phyloP scores from a whole-genome alignment of 257 asterid genomes.

The Cynanchum wilfordii region DNA sequence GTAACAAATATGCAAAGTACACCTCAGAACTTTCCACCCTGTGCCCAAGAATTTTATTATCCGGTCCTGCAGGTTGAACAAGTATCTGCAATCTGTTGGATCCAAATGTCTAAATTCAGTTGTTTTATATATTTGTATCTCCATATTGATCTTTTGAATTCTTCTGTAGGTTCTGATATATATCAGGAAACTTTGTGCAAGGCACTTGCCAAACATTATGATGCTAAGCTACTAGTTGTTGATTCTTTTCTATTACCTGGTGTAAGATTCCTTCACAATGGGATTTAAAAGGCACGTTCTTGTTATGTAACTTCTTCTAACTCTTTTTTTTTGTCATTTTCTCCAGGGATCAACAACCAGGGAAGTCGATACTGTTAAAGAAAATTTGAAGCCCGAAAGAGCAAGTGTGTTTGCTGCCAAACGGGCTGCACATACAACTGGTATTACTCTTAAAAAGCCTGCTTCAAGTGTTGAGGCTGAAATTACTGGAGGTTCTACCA shows the following conservation, averaged over 20 bases:
- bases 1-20: slow-evolving; percentile 43
- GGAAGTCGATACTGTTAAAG: slow-evolving; percentile 61
- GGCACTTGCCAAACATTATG: slow-evolving; percentile 68
- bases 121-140: neutral
- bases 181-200: slow-evolving; percentile 73
- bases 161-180: slow-evolving; percentile 72
- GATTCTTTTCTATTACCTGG: slow-evolving; percentile 65
- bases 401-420: slow-evolving; percentile 47
- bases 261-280: slow-evolving; percentile 41
- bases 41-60: slow-evolving; percentile 74
- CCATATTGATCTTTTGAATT: slow-evolving; percentile 4
- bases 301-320: neutral
- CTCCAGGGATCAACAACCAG: slow-evolving; percentile 58
- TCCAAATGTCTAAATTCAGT: neutral
- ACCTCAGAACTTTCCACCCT: slow-evolving; percentile 60
- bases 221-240: slow-evolving; percentile 58
- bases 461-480: slow-evolving; percentile 80
- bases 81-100: neutral
- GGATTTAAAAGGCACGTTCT: neutral
- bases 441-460: slow-evolving; percentile 61
- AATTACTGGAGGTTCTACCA: slow-evolving; percentile 55
- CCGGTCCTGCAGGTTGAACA: slow-evolving; percentile 79
- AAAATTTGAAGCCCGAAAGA: slow-evolving; percentile 65
- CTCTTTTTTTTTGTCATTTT: neutral
- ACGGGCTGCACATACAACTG: slow-evolving; percentile 41